Percentiles rank a stretch among this genome's conserved stretches.
Conservation (phyloP, 2,329 filamentous ascomycete species). For the Aspergillus sp. region DNA sequence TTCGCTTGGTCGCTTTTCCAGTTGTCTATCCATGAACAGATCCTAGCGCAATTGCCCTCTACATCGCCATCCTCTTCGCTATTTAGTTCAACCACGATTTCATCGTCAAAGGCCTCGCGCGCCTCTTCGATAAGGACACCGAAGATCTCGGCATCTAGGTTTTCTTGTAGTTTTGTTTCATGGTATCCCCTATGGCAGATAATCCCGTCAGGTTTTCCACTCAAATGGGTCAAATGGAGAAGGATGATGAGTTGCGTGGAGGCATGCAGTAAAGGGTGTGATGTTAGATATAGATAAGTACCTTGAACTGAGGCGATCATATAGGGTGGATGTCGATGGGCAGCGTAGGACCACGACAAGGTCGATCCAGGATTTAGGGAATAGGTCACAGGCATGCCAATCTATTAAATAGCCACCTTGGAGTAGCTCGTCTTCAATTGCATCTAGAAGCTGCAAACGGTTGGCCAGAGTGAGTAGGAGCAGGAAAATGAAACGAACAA, state of each 20-base stretch:
- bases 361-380: constrained; percentile 91
- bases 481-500: neutral
- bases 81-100: constrained; percentile 83
- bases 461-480: constrained; percentile 12
- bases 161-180: constrained; percentile 89
- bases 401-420: constrained; percentile 86
- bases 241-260: neutral
- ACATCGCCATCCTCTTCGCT: constrained; percentile 83
- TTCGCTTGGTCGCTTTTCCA: constrained; percentile 65
- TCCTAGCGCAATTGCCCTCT: constrained; percentile 81
- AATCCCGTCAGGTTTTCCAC: constrained; percentile 2
- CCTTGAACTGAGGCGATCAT: constrained; percentile 78
- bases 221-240: neutral
- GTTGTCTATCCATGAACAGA: constrained; percentile 76
- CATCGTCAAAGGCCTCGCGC: constrained; percentile 77
- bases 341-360: constrained; percentile 83
- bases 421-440: constrained; percentile 77
- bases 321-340: constrained; percentile 75
- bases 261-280: neutral
- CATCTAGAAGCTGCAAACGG: constrained; percentile 66
- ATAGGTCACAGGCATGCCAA: constrained; percentile 97
- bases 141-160: constrained; percentile 97
- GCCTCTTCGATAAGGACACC: constrained; percentile 90
- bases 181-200: constrained; percentile 65
- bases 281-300: constrained; percentile 32